Evolutionary conservation across 495 filamentous ascomycete genomes (phyloP).

Genomic region (Penicillium robsamsonii): DNA sequence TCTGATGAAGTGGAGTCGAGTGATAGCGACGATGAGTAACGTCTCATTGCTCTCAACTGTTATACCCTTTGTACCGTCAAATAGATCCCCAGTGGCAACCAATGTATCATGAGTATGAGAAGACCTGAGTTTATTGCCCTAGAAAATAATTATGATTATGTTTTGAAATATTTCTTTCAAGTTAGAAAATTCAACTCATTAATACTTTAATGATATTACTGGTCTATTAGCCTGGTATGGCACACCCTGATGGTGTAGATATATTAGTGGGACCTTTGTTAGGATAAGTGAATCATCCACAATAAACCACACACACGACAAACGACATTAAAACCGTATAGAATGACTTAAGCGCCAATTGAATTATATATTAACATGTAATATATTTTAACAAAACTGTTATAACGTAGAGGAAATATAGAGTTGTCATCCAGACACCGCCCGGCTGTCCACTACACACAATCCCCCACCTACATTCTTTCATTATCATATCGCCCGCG

Average conservation of each 20-base stretch:
- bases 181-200: background rate
- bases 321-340: background rate
- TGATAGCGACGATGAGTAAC: slow-evolving; percentile 47
- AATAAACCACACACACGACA: background rate
- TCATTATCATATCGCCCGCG: slow-evolving; percentile 45
- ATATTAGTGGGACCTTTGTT: background rate
- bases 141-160: background rate
- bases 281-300: slow-evolving; percentile 4
- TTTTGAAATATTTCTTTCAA: background rate
- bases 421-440: slow-evolving; percentile 30
- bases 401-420: slow-evolving; percentile 1
- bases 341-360: background rate
- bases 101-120: slow-evolving; percentile 19
- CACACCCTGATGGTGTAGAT: background rate
- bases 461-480: slow-evolving; percentile 36
- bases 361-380: background rate
- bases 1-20: slow-evolving; percentile 43
- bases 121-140: background rate
- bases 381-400: background rate
- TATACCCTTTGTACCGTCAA: slow-evolving; percentile 32
- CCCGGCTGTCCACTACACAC: slow-evolving; percentile 50
- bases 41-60: slow-evolving; percentile 11
- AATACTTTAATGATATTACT: background rate
- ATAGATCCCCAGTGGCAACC: slow-evolving; percentile 14
- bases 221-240: background rate